Base-by-base conservation (phyloP, 176 grass and related monocot genomes). In the Tillandsia leiboldiana region DNA sequence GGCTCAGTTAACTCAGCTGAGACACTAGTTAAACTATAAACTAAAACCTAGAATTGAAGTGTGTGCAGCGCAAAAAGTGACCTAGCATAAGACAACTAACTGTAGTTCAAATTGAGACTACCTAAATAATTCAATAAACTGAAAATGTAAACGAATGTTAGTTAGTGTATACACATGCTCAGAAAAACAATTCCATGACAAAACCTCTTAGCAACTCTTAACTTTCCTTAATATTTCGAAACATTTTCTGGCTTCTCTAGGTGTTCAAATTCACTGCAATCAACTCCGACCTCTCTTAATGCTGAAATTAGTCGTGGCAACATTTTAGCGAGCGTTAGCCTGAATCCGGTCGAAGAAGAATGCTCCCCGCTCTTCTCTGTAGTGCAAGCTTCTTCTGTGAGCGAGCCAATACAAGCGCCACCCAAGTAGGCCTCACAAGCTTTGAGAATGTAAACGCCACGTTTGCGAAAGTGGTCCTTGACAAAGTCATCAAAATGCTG, bases 401-500 rank as follows among this genome's bases (percentile, higher is more conserved):
- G 94, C 2, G 84, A 90, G 64, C 94, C 94, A 12, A 99, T 86
- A 47, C 71, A 71, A 69, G 66, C 85, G 13, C 89, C 94, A 70
- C 80, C 83, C 84, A 87, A 83, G 72, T 99, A 99, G 48, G 89
- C 94, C 20, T 83, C 84, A 12, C 94, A 99, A 72, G 87, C 87
- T 90, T 99, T 93, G 50, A 99, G 85, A 64, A 99, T 93, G 75
- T 86, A 93, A 65, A 63, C 56, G 9, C 94, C 94, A 47, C 87
- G 89, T 49, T 79, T 88, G 29, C 51, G 49, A 74, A 99, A 99
- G 62, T 93, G 87, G 63, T 68, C 79, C 62, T 64, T 93, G 50
- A 90, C 94, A 65, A 99, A 93, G 50, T 81, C 87, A 69, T 99
- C 94, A 56, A 99, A 99, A 87, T 87, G 84, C 94, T 93, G 74